phyloP scores from a whole-genome alignment of 495 filamentous ascomycete species.

The Penicillium riverlandense region DNA sequence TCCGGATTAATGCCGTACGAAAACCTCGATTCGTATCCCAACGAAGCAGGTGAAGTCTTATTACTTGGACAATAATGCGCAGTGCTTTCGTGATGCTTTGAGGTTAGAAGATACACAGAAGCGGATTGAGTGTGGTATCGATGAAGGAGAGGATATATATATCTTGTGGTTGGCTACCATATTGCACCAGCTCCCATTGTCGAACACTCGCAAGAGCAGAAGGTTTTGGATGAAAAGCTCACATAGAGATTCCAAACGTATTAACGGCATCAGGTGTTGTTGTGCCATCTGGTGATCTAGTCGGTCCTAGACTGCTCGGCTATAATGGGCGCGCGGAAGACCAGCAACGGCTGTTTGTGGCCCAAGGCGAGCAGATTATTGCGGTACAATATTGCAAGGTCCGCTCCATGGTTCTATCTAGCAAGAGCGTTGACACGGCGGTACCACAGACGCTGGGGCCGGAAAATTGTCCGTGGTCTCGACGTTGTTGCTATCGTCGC shows the following conservation, averaged over 20 bases:
- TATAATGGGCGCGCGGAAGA: conserved; percentile 4
- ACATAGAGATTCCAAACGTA: conserved; percentile 4
- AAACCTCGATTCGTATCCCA: conserved; percentile 6
- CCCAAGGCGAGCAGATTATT: conserved; percentile 4
- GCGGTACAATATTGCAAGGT: conserved; percentile 10
- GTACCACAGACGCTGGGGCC: no score
- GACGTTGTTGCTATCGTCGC: no score
- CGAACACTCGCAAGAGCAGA: conserved; percentile 2
- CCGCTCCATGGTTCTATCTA: conserved; percentile 1
- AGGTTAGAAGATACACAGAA: conserved; percentile 7
- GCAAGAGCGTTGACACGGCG: conserved; percentile 8
- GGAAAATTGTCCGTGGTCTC: no score
- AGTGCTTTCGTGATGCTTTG: conserved; percentile 10
- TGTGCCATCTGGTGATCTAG: conserved; percentile 4
- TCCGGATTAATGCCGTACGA: conserved; percentile 4
- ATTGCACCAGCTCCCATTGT: conserved; percentile 5
- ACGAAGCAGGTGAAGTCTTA: conserved; percentile 13
- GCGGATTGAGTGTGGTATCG: conserved; percentile 11
- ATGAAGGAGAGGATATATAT: conserved; percentile 14
- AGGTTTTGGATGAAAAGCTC: conserved; percentile 3
- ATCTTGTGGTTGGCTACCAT: conserved; percentile 6
- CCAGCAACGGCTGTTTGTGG: conserved; percentile 5
- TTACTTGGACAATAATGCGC: conserved; percentile 11
- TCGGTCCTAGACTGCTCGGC: conserved; percentile 1
- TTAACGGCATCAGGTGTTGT: conserved; percentile 6